phyloP scores from a whole-genome alignment of 768 basidiomycete genomes.

The Suillus subaureus region DNA sequence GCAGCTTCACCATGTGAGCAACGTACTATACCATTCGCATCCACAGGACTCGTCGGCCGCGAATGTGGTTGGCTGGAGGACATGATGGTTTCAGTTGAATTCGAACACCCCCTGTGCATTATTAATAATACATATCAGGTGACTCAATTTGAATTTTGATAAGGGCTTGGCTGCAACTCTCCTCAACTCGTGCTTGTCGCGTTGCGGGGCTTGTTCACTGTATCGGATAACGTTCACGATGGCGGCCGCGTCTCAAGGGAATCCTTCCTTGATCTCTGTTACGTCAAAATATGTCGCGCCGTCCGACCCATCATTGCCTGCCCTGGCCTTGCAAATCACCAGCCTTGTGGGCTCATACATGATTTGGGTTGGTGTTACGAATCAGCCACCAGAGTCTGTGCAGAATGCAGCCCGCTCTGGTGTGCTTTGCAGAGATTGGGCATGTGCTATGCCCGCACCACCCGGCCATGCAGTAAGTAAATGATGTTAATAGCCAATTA shows the following conservation, averaged over 20 bases:
- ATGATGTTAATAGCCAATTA: neutral
- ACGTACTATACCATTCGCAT: conserved; percentile 32
- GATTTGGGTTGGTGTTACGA: conserved; percentile 77
- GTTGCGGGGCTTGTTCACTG: neutral
- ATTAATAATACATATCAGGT: conserved; percentile 22
- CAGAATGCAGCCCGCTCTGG: conserved; percentile 56
- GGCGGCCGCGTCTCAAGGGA: neutral
- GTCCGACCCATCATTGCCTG: conserved; percentile 52
- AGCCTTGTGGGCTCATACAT: conserved; percentile 73
- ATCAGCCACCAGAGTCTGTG: conserved; percentile 45
- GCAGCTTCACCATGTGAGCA: conserved; percentile 37
- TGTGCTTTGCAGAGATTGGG: conserved; percentile 73
- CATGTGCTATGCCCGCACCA: conserved; percentile 72
- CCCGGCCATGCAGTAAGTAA: conserved; percentile 26
- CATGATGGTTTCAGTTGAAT: conserved; percentile 9
- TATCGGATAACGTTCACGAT: neutral
- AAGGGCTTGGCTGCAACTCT: neutral
- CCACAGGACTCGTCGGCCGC: conserved; percentile 29
- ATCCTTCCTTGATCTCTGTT: conserved; percentile 39
- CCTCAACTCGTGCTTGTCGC: neutral
- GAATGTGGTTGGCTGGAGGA: conserved; percentile 13
- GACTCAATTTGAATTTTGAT: conserved; percentile 10
- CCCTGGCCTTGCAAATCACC: conserved; percentile 68
- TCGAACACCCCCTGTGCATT: neutral
- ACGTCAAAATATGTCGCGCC: conserved; percentile 52